Percentiles rank a stretch among this genome's conserved stretches.
These are phyloP conservation scores for Cystofilobasidium ferigula DNA, from an alignment of 768 basidiomycete species.

Conservation along the genomic window DNA sequence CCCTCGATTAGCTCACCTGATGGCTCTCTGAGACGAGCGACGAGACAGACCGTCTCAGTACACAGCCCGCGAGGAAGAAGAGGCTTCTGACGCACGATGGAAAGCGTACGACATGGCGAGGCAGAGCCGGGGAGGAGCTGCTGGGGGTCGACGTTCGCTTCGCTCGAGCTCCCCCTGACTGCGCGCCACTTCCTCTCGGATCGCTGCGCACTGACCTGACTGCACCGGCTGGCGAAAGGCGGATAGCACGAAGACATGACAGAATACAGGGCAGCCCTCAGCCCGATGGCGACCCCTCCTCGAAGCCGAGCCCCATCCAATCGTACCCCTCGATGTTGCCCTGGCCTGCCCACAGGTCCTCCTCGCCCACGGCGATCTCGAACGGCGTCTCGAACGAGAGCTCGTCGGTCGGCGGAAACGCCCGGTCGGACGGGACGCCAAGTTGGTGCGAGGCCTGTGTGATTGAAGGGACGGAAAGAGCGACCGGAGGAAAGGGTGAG, in stretches of 20 bases:
- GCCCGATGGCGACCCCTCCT: no score
- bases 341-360: slow-evolving; percentile 12
- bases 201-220: no score
- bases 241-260: no score
- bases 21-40: background rate
- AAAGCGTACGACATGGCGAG: background rate
- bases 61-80: no score
- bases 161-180: no score
- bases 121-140: no score
- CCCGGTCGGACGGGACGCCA: background rate
- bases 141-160: no score
- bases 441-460: background rate
- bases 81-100: background rate
- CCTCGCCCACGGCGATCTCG: slow-evolving; percentile 17
- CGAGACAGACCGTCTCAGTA: background rate
- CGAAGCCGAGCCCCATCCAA: slow-evolving; percentile 21
- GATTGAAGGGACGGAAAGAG: no score
- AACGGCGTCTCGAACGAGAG: slow-evolving; percentile 19
- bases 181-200: no score
- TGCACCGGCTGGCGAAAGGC: no score
- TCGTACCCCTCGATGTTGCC: slow-evolving; percentile 9
- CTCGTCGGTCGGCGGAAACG: background rate
- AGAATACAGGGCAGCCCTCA: no score
- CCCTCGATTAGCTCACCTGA: background rate
- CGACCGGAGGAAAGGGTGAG: background rate